A percentile compares a stretch with the other conserved stretches of the same genome.
These are phyloP conservation scores for Lactarius vividus DNA, from an alignment of 768 basidiomycete genomes.

Conservation along the genomic window DNA sequence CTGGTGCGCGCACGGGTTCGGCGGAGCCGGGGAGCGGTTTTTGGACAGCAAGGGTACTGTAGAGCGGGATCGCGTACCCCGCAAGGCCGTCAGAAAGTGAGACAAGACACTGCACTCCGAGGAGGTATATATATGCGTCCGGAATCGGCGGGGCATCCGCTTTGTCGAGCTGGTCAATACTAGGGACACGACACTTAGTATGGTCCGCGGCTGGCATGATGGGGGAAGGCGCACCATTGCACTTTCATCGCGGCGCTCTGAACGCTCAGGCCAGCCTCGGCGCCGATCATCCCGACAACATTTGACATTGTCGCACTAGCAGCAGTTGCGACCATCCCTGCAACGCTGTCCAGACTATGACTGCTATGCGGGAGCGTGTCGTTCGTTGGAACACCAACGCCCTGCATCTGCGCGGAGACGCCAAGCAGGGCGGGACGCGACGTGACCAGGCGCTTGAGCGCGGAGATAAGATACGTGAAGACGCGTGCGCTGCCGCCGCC, in stretches of 20 bases:
- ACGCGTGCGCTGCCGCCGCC: slow-evolving; percentile 62
- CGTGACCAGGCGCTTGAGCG: slow-evolving; percentile 81
- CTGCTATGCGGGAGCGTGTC: slow-evolving; percentile 45
- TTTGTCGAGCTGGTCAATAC: slow-evolving; percentile 98
- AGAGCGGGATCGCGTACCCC: slow-evolving; percentile 70
- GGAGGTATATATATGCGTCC: slow-evolving; percentile 89
- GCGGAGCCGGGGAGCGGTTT: slow-evolving; percentile 59
- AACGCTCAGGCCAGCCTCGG: slow-evolving; percentile 65
- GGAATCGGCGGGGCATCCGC: slow-evolving; percentile 92
- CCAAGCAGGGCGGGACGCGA: slow-evolving; percentile 88
- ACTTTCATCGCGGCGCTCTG: slow-evolving; percentile 81
- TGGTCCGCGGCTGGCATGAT: slow-evolving; percentile 10
- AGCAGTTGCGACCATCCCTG: slow-evolving; percentile 80
- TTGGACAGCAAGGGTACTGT: slow-evolving; percentile 66
- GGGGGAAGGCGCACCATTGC: slow-evolving; percentile 62
- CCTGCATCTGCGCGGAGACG: slow-evolving; percentile 73
- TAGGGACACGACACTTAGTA: slow-evolving; percentile 31
- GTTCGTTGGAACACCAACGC: slow-evolving; percentile 58
- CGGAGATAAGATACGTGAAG: slow-evolving; percentile 74
- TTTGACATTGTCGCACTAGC: slow-evolving; percentile 82
- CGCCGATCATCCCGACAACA: slow-evolving; percentile 82
- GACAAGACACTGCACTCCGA: slow-evolving; percentile 84
- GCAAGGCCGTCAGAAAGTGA: slow-evolving; percentile 86
- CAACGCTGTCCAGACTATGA: slow-evolving; percentile 63
- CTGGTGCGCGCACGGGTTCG: slow-evolving; percentile 65